Evolutionary conservation across 139 green algal genomes (phyloP).

Genomic region (Tetradesmus lagerheimii): DNA sequence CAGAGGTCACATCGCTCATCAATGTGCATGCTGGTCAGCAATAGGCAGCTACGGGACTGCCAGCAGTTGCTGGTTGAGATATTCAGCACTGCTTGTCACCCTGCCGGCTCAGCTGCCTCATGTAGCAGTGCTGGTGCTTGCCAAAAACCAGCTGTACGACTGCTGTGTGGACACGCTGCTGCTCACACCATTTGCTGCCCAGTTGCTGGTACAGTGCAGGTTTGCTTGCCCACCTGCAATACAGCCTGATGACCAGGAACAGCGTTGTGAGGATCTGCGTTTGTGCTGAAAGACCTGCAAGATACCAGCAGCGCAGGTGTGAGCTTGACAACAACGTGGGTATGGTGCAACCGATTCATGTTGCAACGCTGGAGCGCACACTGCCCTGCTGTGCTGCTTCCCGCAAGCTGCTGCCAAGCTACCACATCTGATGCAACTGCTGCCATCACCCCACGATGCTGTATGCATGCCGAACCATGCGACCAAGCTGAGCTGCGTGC

Average conservation of each 20-base stretch:
- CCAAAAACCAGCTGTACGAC: neutral
- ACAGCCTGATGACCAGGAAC: constrained; percentile 93
- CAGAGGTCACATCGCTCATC: too few relatives aligned
- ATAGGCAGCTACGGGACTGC: too few relatives aligned
- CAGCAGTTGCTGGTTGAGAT: too few relatives aligned
- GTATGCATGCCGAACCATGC: neutral
- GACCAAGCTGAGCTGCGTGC: neutral
- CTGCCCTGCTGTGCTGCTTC: constrained; percentile 9
- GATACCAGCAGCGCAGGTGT: neutral
- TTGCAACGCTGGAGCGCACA: neutral
- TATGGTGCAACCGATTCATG: neutral
- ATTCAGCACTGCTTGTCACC: too few relatives aligned
- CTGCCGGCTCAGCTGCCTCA: too few relatives aligned
- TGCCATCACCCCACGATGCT: neutral
- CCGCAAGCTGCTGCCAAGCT: neutral
- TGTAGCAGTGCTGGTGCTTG: too few relatives aligned
- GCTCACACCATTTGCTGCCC: neutral
- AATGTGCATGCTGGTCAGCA: too few relatives aligned
- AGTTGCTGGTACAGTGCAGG: neutral
- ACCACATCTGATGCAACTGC: neutral
- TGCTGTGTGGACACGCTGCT: neutral
- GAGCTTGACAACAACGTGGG: neutral
- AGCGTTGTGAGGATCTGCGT: constrained; percentile 94
- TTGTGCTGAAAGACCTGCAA: constrained; percentile 89
- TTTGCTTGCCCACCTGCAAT: constrained; percentile 79